Percentiles rank a stretch among this genome's conserved stretches.
These are phyloP conservation scores for Lipomyces starkeyi DNA, from an alignment of 805 yeast species.

Conservation along the genomic window DNA sequence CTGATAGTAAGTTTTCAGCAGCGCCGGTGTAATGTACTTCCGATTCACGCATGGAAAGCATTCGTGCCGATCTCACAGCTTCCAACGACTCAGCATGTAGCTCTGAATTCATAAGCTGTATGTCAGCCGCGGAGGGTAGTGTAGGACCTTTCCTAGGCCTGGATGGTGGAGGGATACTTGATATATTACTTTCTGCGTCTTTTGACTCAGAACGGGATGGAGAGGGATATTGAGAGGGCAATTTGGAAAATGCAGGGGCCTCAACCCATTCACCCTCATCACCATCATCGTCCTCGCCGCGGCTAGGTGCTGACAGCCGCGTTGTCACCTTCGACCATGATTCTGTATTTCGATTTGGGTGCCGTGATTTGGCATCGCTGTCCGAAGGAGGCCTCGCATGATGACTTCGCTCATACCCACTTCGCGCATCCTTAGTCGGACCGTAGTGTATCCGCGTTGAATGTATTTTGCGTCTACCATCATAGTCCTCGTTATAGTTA, in stretches of 20 bases:
- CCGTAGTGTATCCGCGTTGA: not conserved
- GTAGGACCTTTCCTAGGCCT: constrained; percentile 23
- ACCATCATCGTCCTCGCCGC: constrained; percentile 1
- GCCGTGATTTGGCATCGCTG: not conserved
- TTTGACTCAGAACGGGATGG: constrained; percentile 8
- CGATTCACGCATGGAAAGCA: not conserved
- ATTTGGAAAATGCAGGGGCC: not conserved
- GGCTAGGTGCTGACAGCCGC: not conserved
- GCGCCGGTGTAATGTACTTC: constrained; percentile 16
- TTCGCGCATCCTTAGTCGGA: not conserved
- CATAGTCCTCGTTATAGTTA: not conserved
- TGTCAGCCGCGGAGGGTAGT: constrained; percentile 24
- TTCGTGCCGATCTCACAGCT: constrained; percentile 18
- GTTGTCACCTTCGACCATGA: not conserved
- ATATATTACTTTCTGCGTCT: constrained; percentile 26
- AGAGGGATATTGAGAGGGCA: not conserved
- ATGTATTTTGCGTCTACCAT: not conserved
- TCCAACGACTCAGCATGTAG: constrained; percentile 17
- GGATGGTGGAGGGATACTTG: constrained; percentile 17
- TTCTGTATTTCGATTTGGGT: not conserved
- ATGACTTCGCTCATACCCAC: not conserved
- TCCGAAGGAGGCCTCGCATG: not conserved
- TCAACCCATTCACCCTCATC: constrained; percentile 21
- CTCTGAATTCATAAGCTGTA: constrained; percentile 20
- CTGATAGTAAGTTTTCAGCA: constrained; percentile 26